These are phyloP conservation scores for Cladophialophora chaetospira DNA, from an alignment of 2,329 filamentous ascomycete species.

Conservation along the genomic window DNA sequence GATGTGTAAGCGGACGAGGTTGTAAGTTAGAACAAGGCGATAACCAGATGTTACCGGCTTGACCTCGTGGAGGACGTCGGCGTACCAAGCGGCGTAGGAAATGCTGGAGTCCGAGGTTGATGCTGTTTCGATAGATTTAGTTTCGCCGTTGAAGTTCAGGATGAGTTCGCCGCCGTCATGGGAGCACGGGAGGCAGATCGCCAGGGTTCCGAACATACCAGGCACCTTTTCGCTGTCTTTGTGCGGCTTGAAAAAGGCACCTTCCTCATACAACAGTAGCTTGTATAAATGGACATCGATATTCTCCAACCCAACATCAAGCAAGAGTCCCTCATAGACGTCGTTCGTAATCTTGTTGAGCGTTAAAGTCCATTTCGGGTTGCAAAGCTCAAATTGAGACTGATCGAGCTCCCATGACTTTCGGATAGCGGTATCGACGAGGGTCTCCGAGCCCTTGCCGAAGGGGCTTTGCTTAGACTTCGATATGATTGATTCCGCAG, in stretches of 20 bases:
- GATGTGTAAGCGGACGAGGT: slow-evolving; percentile 45
- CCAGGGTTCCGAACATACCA: slow-evolving; percentile 55
- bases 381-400: slow-evolving; percentile 42
- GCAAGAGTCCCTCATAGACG: slow-evolving; percentile 9
- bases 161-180: slow-evolving; percentile 53
- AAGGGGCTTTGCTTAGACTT: slow-evolving; percentile 36
- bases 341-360: slow-evolving; percentile 4
- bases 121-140: slow-evolving; percentile 38
- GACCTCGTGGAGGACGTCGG: slow-evolving; percentile 57
- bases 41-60: slow-evolving; percentile 51
- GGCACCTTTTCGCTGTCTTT: slow-evolving; percentile 52
- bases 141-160: slow-evolving; percentile 43
- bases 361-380: slow-evolving; percentile 39
- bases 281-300: slow-evolving; percentile 48
- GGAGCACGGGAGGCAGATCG: slow-evolving; percentile 51
- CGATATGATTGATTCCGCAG: slow-evolving; percentile 30
- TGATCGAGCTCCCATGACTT: slow-evolving; percentile 51
- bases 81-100: slow-evolving; percentile 47
- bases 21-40: slow-evolving; percentile 57
- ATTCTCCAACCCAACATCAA: slow-evolving; percentile 32
- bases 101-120: slow-evolving; percentile 35
- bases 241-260: slow-evolving; percentile 53
- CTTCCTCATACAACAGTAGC: slow-evolving; percentile 54
- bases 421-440: slow-evolving; percentile 45
- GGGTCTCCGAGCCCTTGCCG: slow-evolving; percentile 44